Evolutionary conservation across 768 basidiomycete species (phyloP), one percentile per base, ranked within the genome.

Genomic region (Boletus rubroflammeus): DNA sequence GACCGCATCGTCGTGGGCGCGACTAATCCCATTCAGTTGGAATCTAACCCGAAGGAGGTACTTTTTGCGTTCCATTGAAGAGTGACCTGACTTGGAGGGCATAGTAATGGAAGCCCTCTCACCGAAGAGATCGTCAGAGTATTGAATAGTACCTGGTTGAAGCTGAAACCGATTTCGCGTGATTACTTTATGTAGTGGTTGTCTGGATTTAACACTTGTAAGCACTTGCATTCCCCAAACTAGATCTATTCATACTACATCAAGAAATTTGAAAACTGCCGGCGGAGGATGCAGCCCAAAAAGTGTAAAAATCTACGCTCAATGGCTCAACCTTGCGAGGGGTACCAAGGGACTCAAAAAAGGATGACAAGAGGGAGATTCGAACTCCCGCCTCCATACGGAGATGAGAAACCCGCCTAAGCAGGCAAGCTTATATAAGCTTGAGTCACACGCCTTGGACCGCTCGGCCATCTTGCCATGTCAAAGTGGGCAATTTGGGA

Each of bases 401-500:
- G 63, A 67, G 63, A 65, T 65, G 65, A 67, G 63, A 65, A 65
- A 65, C 63, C 63, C 54, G 65, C 63, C 25, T 53, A 6, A 45
- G 63, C 65, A 65, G 65, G 63, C 55, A 64, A 64, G 64, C 63
- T 54, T 59, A 28, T 11, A 17, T 21, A 48, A 69, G 76, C 78
- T 80, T 79, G 78, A 80, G 79, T 80, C 79, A 80, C 78, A 80
- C 78, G 79, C 78, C 79, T 78, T 80, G 68, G 78, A 80, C 78
- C 78, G 76, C 78, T 80, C 78, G 79, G 78, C 79, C 78, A 80
- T 79, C 77, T 78, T 78, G 76, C 76, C 76, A 49, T 55, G 23
- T 28, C 5, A 5, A 31, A 4, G 0, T 4, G 0, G 0, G 3
- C 1, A 0, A 17, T 1, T 17, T 11, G 26, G 2, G 6, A 9